These are phyloP conservation scores for Colletotrichum camelliae DNA, from an alignment of 2,329 filamentous ascomycete genomes.

Conservation along the genomic window DNA sequence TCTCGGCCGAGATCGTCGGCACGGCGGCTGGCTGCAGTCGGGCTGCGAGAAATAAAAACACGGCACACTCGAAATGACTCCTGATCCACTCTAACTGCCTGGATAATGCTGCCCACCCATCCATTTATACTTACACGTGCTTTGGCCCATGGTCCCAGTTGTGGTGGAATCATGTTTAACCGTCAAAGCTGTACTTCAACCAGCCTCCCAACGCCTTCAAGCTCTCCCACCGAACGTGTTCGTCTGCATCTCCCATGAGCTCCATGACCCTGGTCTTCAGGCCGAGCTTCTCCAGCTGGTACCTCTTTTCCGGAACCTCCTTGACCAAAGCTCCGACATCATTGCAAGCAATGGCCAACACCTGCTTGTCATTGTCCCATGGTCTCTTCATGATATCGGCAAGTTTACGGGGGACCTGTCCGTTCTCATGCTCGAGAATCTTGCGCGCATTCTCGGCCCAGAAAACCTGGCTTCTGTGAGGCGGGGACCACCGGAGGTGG, in stretches of 20 bases:
- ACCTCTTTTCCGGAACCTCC: constrained; percentile 84
- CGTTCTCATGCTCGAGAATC: constrained; percentile 84
- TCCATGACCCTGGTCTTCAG: constrained; percentile 91
- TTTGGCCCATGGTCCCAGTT: background rate
- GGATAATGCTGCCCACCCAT: constrained; percentile 8
- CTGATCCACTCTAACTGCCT: constrained; percentile 20
- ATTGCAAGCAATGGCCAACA: constrained; percentile 91
- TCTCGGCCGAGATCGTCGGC: background rate
- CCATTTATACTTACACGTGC: constrained; percentile 17
- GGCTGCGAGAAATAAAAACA: background rate
- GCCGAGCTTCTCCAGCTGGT: constrained; percentile 80
- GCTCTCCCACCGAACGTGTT: constrained; percentile 92
- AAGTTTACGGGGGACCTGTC: constrained; percentile 78
- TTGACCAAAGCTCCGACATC: constrained; percentile 89
- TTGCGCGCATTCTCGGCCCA: constrained; percentile 91
- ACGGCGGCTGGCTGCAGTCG: background rate
- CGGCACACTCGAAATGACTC: background rate
- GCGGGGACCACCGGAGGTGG: constrained; percentile 90
- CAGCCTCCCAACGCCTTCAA: constrained; percentile 77
- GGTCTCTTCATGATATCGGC: constrained; percentile 79
- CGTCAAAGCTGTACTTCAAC: constrained; percentile 69
- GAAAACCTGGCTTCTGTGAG: constrained; percentile 84
- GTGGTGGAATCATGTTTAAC: background rate
- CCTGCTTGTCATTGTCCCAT: constrained; percentile 84
- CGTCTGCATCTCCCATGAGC: constrained; percentile 88